Base-by-base conservation (phyloP, 371 early-diverging fungal genomes). In the Lichtheimia ornata region DNA sequence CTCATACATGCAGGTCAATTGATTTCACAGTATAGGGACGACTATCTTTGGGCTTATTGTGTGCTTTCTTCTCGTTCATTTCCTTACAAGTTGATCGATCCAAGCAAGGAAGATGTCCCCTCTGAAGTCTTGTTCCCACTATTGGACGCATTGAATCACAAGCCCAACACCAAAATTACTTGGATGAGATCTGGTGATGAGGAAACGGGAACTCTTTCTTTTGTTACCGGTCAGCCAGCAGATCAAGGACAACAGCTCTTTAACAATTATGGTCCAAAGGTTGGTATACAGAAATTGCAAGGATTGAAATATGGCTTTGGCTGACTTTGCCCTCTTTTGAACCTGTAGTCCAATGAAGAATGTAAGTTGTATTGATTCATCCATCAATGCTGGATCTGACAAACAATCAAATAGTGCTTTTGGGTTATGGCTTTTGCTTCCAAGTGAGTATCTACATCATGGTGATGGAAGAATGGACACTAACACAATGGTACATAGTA, bases 181-280 rank as follows among this genome's bases (percentile, higher is more conserved):
- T 87, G 87, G 85, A 59, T 59, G 12, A 67, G 72, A 35, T 56
- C 53, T 25, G 75, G 75, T 1, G 69, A 70, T 41, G 28, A 28
- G 7, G 65, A 68, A 17, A 59, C 53, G 15, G 81, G 81, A 1
- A 56, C 58, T 0, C 56, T 81, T 13, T 66, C 76, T 1, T 74
- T 81, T 64, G 62, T 77, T 11, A 50, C 78, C 40, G 74, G 78
- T 14, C 61, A 77, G 27, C 57, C 57, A 15, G 45, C 74, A 11
- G 35, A 51, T 15, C 56, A 61, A 4, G 87, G 86, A 0, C 65
- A 79, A 24, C 79, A 89, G 51, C 59, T 88, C 43, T 81, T 69
- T 53, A 87, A 88, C 65, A 88, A 87, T 45, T 89, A 89, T 68
- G 89, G 89, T 5, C 82, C 88, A 47, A 89, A 89, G 76, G 84